Percentiles rank a stretch among this genome's conserved stretches.
Conservation (phyloP, 768 basidiomycete genomes). For the Tricholoma matsutake region DNA sequence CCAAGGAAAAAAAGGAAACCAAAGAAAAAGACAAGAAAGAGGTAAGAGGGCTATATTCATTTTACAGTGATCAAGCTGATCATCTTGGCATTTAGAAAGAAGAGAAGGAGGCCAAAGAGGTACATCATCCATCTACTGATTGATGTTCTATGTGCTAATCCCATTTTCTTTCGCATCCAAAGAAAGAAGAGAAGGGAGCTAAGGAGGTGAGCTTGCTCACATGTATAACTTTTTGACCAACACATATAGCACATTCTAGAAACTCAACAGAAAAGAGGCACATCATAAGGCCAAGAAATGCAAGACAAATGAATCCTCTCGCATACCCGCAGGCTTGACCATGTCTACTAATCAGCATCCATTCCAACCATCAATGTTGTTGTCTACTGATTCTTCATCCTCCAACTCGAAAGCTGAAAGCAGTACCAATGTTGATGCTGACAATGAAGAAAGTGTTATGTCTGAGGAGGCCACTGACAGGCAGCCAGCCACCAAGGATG, state of each 20-base stretch:
- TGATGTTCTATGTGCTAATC: background rate
- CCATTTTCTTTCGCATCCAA: constrained; percentile 8
- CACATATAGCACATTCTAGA: constrained; percentile 31
- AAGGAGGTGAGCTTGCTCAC: constrained; percentile 47
- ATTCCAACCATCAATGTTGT: constrained; percentile 19
- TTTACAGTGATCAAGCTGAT: background rate
- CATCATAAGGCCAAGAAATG: constrained; percentile 55
- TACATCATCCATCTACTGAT: constrained; percentile 16
- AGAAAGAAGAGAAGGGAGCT: constrained; percentile 52
- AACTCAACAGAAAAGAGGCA: constrained; percentile 51
- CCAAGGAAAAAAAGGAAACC: constrained; percentile 75
- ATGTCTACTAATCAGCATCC: constrained; percentile 32
- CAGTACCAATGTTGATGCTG: constrained; percentile 60
- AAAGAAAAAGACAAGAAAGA: constrained; percentile 61
- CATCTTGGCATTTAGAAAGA: constrained; percentile 29
- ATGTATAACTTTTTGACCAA: background rate
- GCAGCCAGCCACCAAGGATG: constrained; percentile 27
- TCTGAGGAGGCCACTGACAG: constrained; percentile 70
- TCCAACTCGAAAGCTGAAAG: constrained; percentile 61
- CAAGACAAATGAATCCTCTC: constrained; percentile 37
- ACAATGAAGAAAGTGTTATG: constrained; percentile 72
- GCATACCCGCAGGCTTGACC: constrained; percentile 26
- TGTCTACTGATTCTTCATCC: constrained; percentile 28
- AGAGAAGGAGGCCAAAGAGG: constrained; percentile 49
- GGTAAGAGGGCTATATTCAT: constrained; percentile 19